These are phyloP conservation scores for Pinus taeda DNA, from an alignment of 75 land plant genomes.

Conservation along the genomic window DNA sequence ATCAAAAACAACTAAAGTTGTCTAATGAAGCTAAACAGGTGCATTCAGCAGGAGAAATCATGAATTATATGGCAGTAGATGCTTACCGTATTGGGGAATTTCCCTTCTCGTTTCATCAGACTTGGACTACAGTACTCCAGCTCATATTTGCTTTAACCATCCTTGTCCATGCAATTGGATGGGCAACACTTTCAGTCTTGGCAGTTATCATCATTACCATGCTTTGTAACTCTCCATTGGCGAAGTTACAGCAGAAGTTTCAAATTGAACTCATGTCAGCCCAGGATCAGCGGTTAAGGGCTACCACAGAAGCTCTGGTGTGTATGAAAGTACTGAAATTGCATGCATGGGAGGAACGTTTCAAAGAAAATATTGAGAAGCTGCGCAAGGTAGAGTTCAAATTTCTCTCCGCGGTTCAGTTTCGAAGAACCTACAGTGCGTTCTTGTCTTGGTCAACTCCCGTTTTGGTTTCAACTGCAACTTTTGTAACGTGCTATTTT, in stretches of 20 bases:
- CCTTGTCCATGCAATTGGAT: slow-evolving; percentile 52
- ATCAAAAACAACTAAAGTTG: slow-evolving; percentile 24
- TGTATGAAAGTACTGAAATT: slow-evolving; percentile 69
- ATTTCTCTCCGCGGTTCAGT: slow-evolving; percentile 51
- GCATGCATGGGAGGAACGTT: slow-evolving; percentile 65
- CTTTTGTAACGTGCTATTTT: slow-evolving; percentile 70
- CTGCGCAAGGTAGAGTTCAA: slow-evolving; percentile 46
- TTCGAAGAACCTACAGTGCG: slow-evolving; percentile 33
- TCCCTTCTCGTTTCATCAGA: slow-evolving; percentile 35
- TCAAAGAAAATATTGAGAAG: slow-evolving; percentile 35
- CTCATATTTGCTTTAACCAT: slow-evolving; percentile 50
- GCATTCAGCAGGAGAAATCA: slow-evolving; percentile 45
- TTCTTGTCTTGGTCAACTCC: slow-evolving; percentile 83
- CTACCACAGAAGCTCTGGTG: slow-evolving; percentile 55
- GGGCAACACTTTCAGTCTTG: slow-evolving; percentile 42
- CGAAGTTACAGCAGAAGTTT: slow-evolving; percentile 40
- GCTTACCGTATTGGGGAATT: slow-evolving; percentile 58
- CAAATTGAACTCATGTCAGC: slow-evolving; percentile 65
- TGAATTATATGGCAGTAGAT: slow-evolving; percentile 65
- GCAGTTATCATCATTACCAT: slow-evolving; percentile 39
- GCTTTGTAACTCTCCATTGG: slow-evolving; percentile 61
- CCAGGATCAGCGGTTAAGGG: slow-evolving; percentile 61
- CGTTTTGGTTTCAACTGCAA: slow-evolving; percentile 58
- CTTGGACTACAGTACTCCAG: slow-evolving; percentile 62
- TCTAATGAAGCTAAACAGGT: slow-evolving; percentile 16